Conservation (phyloP, 108 stramenopile species). For the Licmophora abbreviata region DNA sequence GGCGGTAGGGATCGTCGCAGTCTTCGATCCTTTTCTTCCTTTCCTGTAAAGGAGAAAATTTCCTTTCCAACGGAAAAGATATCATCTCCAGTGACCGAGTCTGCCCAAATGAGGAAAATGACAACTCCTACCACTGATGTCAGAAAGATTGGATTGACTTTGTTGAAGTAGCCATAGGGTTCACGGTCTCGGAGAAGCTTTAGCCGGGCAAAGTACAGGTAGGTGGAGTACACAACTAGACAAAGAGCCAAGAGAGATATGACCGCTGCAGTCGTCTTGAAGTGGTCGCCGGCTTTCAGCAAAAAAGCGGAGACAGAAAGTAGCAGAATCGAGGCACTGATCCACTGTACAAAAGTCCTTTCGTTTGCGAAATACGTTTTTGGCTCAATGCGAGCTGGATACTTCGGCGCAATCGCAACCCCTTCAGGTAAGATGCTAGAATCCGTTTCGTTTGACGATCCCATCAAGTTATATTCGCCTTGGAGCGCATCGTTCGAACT, state of each 20-base stretch:
- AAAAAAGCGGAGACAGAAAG: slow-evolving; percentile 13
- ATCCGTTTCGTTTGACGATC: no score
- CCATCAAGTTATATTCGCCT: no score
- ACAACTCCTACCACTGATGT: not conserved
- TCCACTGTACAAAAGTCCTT: slow-evolving; percentile 37
- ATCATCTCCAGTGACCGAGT: no score
- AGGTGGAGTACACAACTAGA: slow-evolving; percentile 7
- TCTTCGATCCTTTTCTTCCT: no score
- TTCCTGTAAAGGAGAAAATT: no score
- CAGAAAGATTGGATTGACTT: slow-evolving; percentile 6
- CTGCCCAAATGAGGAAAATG: no score
- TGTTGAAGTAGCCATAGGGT: slow-evolving; percentile 19
- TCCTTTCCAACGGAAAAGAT: no score
- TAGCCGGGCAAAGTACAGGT: slow-evolving; percentile 11
- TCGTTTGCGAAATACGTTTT: slow-evolving; percentile 33
- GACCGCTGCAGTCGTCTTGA: not conserved
- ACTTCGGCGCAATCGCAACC: not conserved
- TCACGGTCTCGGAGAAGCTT: slow-evolving; percentile 10
- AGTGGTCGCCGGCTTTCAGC: not conserved
- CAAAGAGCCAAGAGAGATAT: not conserved
- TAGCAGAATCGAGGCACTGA: slow-evolving; percentile 19
- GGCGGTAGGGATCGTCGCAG: no score
- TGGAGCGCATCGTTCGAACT: no score
- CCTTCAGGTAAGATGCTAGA: slow-evolving; percentile 5
- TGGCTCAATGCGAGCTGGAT: slow-evolving; percentile 23